phyloP scores from a whole-genome alignment of 108 stramenopile species.

The Skeletonema grethae region DNA sequence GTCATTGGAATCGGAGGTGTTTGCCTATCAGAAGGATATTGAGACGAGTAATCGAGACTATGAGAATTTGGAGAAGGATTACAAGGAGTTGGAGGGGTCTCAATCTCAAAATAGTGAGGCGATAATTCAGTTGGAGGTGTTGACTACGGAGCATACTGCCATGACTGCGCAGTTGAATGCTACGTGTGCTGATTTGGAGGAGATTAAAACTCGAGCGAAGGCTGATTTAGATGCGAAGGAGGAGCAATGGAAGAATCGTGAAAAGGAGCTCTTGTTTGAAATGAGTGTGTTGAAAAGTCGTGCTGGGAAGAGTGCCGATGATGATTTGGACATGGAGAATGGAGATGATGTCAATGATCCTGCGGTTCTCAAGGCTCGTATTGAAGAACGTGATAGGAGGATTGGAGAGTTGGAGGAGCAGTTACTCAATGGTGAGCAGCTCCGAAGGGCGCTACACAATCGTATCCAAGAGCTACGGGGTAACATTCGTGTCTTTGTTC shows the following conservation, averaged over 20 bases:
- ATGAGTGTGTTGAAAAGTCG: conserved; percentile 86
- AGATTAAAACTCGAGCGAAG: conserved; percentile 74
- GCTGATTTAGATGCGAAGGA: conserved; percentile 70
- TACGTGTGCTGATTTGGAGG: conserved; percentile 80
- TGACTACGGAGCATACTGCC: conserved; percentile 85
- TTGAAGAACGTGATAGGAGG: conserved; percentile 81
- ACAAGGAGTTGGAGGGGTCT: conserved; percentile 65
- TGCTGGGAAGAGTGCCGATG: conserved; percentile 57
- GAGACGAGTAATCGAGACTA: conserved; percentile 56
- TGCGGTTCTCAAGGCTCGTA: conserved; percentile 87
- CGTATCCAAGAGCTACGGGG: conserved; percentile 88
- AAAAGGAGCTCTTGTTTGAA: conserved; percentile 78
- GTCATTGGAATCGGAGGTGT: conserved; percentile 83
- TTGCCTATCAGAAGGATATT: conserved; percentile 75
- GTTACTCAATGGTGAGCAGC: conserved; percentile 84
- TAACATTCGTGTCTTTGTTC: conserved; percentile 87
- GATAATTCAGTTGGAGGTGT: conserved; percentile 80
- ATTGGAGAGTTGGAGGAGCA: conserved; percentile 83
- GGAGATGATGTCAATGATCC: conserved; percentile 67
- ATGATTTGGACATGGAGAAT: conserved; percentile 24
- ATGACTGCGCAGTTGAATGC: conserved; percentile 89
- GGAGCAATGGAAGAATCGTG: conserved; percentile 65
- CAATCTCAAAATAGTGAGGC: conserved; percentile 83
- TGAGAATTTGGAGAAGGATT: conserved; percentile 77
- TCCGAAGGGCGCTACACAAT: conserved; percentile 84